Evolutionary conservation across 345 rosid species (phyloP).

Genomic region (Sonneratia alba): DNA sequence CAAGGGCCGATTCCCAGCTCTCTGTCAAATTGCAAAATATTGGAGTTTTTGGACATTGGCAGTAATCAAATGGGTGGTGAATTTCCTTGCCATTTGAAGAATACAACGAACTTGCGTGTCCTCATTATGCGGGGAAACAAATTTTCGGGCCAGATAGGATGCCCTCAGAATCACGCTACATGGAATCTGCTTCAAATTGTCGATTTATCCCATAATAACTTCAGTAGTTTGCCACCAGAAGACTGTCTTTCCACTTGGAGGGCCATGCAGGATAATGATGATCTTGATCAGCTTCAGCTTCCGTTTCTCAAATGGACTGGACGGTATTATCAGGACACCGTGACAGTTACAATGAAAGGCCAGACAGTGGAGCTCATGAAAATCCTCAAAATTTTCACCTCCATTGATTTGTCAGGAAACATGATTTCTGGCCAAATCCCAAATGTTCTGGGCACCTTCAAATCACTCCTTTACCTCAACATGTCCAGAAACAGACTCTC

Average conservation of each 20-base stretch:
- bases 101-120: constrained; percentile 19
- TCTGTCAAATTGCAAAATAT: constrained; percentile 13
- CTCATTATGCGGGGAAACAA: constrained; percentile 38
- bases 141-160: constrained; percentile 25
- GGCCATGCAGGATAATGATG: constrained; percentile 20
- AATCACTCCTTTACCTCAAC: constrained; percentile 14
- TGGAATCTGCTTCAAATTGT: constrained; percentile 36
- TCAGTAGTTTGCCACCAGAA: constrained; percentile 4
- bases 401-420: constrained; percentile 31
- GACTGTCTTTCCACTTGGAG: constrained; percentile 3
- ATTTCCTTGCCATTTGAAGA: constrained; percentile 34
- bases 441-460: constrained; percentile 11
- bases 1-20: constrained; percentile 24
- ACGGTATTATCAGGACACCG: constrained; percentile 25
- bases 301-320: background rate
- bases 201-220: constrained; percentile 31
- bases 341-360: constrained; percentile 36
- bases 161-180: background rate
- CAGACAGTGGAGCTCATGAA: constrained; percentile 20
- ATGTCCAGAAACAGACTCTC: constrained; percentile 22
- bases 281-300: constrained; percentile 16
- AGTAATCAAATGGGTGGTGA: constrained; percentile 21
- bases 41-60: constrained; percentile 36
- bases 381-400: constrained; percentile 32
- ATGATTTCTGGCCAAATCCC: constrained; percentile 28